Evolutionary conservation across 306 rosid species (phyloP), one percentile per base, ranked within the genome.

Genomic region (Cotoneaster glaucophyllus): DNA sequence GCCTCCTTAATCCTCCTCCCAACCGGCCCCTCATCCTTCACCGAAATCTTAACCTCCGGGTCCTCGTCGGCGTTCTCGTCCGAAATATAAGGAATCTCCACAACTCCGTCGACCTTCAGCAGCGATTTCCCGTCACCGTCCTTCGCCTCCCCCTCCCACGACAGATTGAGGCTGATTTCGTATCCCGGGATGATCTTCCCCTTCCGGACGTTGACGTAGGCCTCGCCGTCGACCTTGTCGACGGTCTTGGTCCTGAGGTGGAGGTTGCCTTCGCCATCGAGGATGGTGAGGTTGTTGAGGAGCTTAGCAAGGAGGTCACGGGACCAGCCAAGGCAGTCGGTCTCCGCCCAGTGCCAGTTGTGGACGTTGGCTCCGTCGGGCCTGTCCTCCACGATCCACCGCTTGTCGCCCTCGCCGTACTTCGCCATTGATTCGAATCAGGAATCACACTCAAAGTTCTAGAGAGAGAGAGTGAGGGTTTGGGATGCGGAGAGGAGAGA

Each of bases 331-430:
- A 95, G 85, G 74, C 99, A 95, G 56, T 95, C 86, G 9, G 97
- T 95, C 83, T 95, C 99, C 0, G 97, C 52, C 99, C 99, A 95
- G 86, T 95, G 99, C 99, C 99, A 95, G 86, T 95, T 95, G 82
- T 95, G 97, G 54, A 95, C 97, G 81, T 95, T 95, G 25, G 99
- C 86, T 9, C 99, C 99, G 79, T 95, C 99, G 4, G 97, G 73
- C 8, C 99, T 79, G 29, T 95, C 99, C 41, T 89, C 97, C 9
- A 95, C 99, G 90, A 95, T 95, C 99, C 99, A 95, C 0, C 99
- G 93, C 81, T 88, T 90, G 87, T 92, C 98, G 52, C 99, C 99
- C 74, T 95, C 99, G 69, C 99, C 99, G 85, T 77, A 87, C 71
- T 78, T 88, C 0, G 98, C 98, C 98, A 94, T 93, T 44, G 72